A percentile compares a stretch with the other conserved stretches of the same genome.
phyloP scores from a whole-genome alignment of 306 rosid genomes.

The Geum urbanum region DNA sequence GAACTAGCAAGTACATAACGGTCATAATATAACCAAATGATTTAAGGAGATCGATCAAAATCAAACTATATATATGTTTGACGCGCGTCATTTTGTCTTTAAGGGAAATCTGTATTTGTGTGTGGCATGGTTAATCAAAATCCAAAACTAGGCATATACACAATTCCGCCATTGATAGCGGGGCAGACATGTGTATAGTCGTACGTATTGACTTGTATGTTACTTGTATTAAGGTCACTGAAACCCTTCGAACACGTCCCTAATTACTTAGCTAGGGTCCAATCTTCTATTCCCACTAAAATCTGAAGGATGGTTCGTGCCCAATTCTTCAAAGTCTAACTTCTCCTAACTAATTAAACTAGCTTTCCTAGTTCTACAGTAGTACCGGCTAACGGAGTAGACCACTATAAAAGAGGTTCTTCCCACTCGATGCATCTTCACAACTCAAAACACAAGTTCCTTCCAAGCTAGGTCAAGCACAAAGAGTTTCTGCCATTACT shows the following conservation, averaged over 20 bases:
- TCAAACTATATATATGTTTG: no score
- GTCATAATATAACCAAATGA: neutral
- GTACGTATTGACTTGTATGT: slow-evolving; percentile 5
- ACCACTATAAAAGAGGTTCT: slow-evolving; percentile 5
- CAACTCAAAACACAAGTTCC: slow-evolving; percentile 4
- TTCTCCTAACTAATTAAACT: neutral
- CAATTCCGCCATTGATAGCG: slow-evolving; percentile 40
- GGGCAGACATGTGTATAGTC: slow-evolving; percentile 4
- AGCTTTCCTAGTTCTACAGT: slow-evolving; percentile 2
- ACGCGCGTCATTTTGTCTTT: no score
- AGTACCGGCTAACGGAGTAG: neutral
- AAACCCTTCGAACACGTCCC: neutral
- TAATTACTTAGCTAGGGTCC: neutral
- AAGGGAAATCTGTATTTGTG: neutral
- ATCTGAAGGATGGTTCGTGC: slow-evolving; percentile 22
- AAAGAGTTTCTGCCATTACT: neutral
- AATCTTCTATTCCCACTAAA: neutral
- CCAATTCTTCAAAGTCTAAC: slow-evolving; percentile 13
- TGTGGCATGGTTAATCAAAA: neutral
- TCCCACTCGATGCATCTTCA: neutral
- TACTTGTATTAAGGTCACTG: neutral
- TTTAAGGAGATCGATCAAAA: neutral
- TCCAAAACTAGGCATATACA: slow-evolving; percentile 10
- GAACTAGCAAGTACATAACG: neutral
- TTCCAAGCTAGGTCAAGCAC: neutral